Evolutionary conservation across 2,329 filamentous ascomycete species (phyloP).

Genomic region (Aspergillus pseudotamarii): DNA sequence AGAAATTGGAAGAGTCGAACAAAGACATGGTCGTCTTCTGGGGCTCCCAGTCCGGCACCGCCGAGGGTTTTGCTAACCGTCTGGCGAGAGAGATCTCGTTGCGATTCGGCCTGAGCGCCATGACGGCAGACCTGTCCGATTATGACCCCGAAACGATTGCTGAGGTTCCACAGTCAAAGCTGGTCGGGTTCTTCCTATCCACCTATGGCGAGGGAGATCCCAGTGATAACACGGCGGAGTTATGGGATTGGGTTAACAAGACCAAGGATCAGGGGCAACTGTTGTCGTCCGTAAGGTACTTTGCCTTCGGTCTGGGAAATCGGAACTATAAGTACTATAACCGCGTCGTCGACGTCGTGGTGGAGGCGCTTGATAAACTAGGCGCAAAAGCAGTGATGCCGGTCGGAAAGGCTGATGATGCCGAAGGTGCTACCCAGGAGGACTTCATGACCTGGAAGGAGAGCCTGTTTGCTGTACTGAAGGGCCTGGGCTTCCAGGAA

Average conservation of each 20-base stretch:
- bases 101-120: constrained; percentile 87
- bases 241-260: constrained; percentile 80
- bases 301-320: constrained; percentile 90
- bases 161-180: constrained; percentile 75
- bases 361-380: constrained; percentile 72
- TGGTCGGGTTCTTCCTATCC: constrained; percentile 86
- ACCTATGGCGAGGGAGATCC: constrained; percentile 96
- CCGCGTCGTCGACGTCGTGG: constrained; percentile 85
- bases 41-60: constrained; percentile 91
- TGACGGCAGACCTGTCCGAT: constrained; percentile 91
- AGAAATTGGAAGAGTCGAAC: constrained; percentile 44
- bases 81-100: constrained; percentile 89
- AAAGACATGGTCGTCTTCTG: constrained; percentile 88
- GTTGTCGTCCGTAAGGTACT: constrained; percentile 69
- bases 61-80: constrained; percentile 88
- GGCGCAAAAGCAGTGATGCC: constrained; percentile 77
- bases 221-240: constrained; percentile 92
- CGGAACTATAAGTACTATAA: constrained; percentile 99
- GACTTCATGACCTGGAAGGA: constrained; percentile 97
- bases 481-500: constrained; percentile 80
- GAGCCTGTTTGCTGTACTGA: constrained; percentile 81
- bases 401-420: constrained; percentile 89
- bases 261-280: constrained; percentile 63
- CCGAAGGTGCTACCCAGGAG: constrained; percentile 92
- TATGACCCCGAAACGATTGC: constrained; percentile 90